Percentiles rank a stretch among this genome's conserved stretches.
Evolutionary conservation across 2,329 filamentous ascomycete species (phyloP).

Genomic region (Fusarium tuaranense): DNA sequence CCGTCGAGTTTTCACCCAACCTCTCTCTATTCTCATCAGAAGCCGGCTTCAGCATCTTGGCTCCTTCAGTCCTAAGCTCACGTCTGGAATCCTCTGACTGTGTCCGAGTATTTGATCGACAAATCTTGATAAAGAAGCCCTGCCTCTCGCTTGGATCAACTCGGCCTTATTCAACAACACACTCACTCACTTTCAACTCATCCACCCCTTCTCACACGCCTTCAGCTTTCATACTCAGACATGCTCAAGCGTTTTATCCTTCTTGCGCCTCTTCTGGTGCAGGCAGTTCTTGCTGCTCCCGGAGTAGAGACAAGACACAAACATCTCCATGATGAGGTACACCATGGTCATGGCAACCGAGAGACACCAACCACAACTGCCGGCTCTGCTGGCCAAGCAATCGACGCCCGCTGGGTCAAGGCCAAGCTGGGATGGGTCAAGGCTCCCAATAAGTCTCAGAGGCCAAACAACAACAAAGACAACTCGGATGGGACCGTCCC

Average conservation of each 20-base stretch:
- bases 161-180: background rate
- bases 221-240: background rate
- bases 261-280: constrained; percentile 43
- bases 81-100: constrained; percentile 14
- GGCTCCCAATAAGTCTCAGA: constrained; percentile 7
- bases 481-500: constrained; percentile 10
- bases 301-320: constrained; percentile 31
- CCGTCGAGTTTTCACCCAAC: constrained; percentile 5
- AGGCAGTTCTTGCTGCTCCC: constrained; percentile 36
- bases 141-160: constrained; percentile 2
- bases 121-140: constrained; percentile 30
- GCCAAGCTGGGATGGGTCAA: constrained; percentile 31
- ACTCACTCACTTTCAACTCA: constrained; percentile 9
- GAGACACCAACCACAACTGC: constrained; percentile 14
- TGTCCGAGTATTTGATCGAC: constrained; percentile 4
- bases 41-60: constrained; percentile 37
- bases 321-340: constrained; percentile 32
- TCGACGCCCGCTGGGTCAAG: constrained; percentile 23
- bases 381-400: constrained; percentile 3
- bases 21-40: constrained; percentile 17
- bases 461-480: background rate
- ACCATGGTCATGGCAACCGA: constrained; percentile 25
- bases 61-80: constrained; percentile 4
- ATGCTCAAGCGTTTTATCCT: constrained; percentile 43
- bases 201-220: constrained; percentile 2